These are phyloP conservation scores for Aschersonia sp. DNA, from an alignment of 2,329 filamentous ascomycete genomes.

Conservation along the genomic window DNA sequence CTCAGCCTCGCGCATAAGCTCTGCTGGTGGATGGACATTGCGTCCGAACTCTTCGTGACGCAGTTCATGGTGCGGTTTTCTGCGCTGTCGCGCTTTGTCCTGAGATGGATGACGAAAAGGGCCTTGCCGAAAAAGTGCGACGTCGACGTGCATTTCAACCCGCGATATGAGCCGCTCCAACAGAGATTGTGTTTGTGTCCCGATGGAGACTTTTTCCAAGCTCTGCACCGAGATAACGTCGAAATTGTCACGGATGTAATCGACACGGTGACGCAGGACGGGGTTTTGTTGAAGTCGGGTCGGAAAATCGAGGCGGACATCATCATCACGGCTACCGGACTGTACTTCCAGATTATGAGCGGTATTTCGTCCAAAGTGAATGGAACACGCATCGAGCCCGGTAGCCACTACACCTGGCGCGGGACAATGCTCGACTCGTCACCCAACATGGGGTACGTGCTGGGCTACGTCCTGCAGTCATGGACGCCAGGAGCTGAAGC, in stretches of 20 bases:
- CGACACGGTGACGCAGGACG: constrained; percentile 29
- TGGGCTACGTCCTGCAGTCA: constrained; percentile 50
- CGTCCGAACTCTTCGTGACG: constrained; percentile 28
- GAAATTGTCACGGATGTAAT: constrained; percentile 38
- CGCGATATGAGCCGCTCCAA: constrained; percentile 51
- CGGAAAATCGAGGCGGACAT: constrained; percentile 44
- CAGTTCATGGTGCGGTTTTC: constrained; percentile 14
- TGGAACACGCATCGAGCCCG: constrained; percentile 29
- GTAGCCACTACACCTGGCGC: constrained; percentile 45
- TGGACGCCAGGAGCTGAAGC: constrained; percentile 55
- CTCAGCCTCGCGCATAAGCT: constrained; percentile 27
- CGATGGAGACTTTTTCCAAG: constrained; percentile 40
- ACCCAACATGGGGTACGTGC: constrained; percentile 45
- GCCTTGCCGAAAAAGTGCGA: constrained; percentile 39
- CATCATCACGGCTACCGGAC: constrained; percentile 54
- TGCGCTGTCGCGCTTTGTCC: constrained; percentile 11
- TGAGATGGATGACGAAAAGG: constrained; percentile 26
- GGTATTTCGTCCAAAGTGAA: constrained; percentile 39
- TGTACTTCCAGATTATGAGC: constrained; percentile 43
- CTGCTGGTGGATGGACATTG: constrained; percentile 32
- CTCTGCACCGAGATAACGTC: constrained; percentile 27
- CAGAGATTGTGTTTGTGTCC: constrained; percentile 60
- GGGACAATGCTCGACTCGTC: constrained; percentile 50
- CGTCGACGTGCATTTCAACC: constrained; percentile 48
- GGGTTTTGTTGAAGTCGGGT: constrained; percentile 32